Evolutionary conservation across 768 basidiomycete genomes (phyloP).

Genomic region (Leucocoprinus birnbaumii): DNA sequence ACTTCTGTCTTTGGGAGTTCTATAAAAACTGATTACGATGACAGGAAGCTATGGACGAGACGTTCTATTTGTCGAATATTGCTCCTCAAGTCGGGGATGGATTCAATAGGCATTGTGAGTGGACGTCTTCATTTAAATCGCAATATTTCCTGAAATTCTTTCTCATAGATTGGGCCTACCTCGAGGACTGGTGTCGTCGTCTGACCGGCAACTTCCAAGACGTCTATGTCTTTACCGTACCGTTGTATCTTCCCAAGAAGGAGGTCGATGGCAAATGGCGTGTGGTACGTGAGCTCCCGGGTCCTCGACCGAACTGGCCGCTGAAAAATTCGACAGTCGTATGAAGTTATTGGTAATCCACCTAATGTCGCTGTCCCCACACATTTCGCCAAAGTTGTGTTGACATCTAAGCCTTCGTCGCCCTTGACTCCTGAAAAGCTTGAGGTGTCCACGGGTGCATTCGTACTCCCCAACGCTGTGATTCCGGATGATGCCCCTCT

Average conservation of each 20-base stretch:
- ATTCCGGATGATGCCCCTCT: conserved; percentile 85
- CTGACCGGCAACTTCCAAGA: conserved; percentile 87
- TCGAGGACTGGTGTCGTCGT: conserved; percentile 93
- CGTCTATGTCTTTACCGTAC: conserved; percentile 97
- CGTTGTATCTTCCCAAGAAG: conserved; percentile 88
- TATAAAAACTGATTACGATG: neutral
- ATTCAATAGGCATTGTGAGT: conserved; percentile 94
- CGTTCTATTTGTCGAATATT: conserved; percentile 92
- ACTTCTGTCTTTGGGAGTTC: neutral
- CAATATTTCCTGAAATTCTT: neutral
- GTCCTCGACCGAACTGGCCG: neutral
- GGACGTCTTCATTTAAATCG: neutral
- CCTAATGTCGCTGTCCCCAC: conserved; percentile 93
- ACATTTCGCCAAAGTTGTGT: conserved; percentile 95
- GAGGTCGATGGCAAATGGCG: conserved; percentile 93
- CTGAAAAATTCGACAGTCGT: conserved; percentile 46
- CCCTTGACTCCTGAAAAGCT: conserved; percentile 65
- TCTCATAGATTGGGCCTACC: conserved; percentile 86
- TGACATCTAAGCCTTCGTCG: conserved; percentile 72
- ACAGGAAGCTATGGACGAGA: conserved; percentile 93
- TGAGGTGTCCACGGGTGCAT: conserved; percentile 88
- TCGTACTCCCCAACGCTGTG: conserved; percentile 91
- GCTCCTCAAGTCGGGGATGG: conserved; percentile 98
- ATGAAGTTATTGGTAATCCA: conserved; percentile 94
- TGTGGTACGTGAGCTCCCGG: conserved; percentile 58